These are phyloP conservation scores for Saururus chinensis DNA, from an alignment of 164 flowering plant genomes.

Conservation along the genomic window DNA sequence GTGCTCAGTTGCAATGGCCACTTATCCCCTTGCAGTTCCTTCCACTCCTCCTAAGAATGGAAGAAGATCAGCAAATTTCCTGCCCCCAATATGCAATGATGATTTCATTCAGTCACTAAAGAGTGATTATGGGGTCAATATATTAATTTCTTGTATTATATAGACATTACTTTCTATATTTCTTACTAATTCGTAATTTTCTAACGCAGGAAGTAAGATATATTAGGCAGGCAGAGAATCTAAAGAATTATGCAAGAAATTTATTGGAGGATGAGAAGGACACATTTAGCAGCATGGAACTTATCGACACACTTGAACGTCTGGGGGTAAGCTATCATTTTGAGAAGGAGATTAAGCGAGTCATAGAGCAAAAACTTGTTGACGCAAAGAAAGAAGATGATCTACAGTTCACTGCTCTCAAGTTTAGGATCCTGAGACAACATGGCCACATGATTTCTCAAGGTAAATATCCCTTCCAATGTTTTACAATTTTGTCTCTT, in stretches of 20 bases:
- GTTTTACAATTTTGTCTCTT: no score
- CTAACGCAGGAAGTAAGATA: neutral
- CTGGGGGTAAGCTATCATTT: constrained; percentile 18
- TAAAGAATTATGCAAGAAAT: neutral
- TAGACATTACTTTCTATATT: no score
- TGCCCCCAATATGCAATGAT: neutral
- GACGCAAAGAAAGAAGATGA: no score
- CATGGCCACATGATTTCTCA: constrained; percentile 4
- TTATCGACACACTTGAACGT: constrained; percentile 15
- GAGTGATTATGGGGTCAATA: neutral
- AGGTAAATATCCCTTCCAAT: constrained; percentile 8
- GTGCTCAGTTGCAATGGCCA: neutral
- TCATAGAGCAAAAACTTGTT: neutral
- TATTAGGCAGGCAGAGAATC: neutral
- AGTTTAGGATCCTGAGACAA: no score
- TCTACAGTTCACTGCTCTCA: no score
- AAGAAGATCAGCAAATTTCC: neutral
- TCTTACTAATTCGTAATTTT: no score
- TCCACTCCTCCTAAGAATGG: neutral
- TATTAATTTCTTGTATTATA: no score
- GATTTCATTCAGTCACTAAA: neutral
- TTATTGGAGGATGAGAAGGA: neutral
- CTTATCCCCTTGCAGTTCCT: neutral
- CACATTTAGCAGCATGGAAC: constrained; percentile 4
- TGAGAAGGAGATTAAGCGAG: constrained; percentile 8